phyloP scores from a whole-genome alignment of 345 rosid species.

The Physaria fendleri region DNA sequence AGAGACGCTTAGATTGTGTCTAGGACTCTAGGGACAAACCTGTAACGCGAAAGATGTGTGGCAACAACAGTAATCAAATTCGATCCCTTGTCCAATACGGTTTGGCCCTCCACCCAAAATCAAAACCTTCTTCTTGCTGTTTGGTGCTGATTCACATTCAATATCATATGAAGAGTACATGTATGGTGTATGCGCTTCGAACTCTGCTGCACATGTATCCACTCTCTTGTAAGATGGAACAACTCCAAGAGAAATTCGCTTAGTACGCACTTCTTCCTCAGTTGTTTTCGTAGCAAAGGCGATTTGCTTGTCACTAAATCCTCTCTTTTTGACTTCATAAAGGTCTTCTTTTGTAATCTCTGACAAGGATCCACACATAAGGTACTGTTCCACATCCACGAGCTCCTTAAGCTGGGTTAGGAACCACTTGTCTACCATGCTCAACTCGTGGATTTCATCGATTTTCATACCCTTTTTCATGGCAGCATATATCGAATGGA shows the following conservation, averaged over 20 bases:
- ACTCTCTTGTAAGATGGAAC: conserved; percentile 85
- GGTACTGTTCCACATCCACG: conserved; percentile 88
- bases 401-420: conserved; percentile 82
- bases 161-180: conserved; percentile 93
- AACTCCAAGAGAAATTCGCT: conserved; percentile 62
- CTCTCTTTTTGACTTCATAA: conserved; percentile 68
- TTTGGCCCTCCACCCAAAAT: conserved; percentile 98
- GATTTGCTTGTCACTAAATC: conserved; percentile 94
- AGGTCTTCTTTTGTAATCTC: conserved; percentile 72
- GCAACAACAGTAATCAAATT: conserved; percentile 98
- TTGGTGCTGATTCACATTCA: conserved; percentile 94
- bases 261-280: conserved; percentile 71
- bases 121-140: conserved; percentile 68
- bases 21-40: conserved; percentile 54
- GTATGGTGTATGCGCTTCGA: conserved; percentile 93
- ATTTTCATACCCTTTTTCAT: conserved; percentile 96
- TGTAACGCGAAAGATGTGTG: conserved; percentile 92
- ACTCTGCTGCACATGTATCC: conserved; percentile 98
- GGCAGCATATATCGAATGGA: conserved; percentile 82
- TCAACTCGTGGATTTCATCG: conserved; percentile 72
- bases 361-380: conserved; percentile 50
- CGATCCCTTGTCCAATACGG: conserved; percentile 96
- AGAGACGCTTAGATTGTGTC: not conserved
- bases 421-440: conserved; percentile 91
- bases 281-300: conserved; percentile 85